Evolutionary conservation across 2,329 filamentous ascomycete genomes (phyloP).

Genomic region (Trichoderma asperellum): DNA sequence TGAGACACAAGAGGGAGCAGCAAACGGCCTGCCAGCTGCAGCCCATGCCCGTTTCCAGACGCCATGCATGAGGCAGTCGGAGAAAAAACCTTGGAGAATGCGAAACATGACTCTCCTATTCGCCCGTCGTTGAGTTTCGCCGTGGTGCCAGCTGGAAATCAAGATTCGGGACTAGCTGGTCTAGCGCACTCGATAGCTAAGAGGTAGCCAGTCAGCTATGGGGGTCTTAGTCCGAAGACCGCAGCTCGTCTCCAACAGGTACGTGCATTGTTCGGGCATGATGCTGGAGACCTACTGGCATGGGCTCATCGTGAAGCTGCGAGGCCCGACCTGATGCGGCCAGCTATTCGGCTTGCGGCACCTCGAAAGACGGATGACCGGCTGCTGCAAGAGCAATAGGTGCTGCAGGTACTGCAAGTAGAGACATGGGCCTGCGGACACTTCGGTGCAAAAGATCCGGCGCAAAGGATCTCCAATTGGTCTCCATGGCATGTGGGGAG

Average conservation of each 20-base stretch:
- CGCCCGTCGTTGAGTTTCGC: slow-evolving; percentile 9
- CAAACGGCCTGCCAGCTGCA: background rate
- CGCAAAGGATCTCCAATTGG: slow-evolving; percentile 19
- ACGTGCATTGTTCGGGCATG: background rate
- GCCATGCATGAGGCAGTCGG: slow-evolving; percentile 1
- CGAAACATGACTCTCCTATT: slow-evolving; percentile 7
- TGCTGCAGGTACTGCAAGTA: background rate
- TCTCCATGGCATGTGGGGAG: slow-evolving; percentile 21
- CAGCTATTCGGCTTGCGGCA: background rate
- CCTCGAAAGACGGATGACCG: background rate
- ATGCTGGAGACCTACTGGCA: background rate
- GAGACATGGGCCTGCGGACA: background rate
- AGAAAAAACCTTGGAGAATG: slow-evolving; percentile 1
- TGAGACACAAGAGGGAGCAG: background rate
- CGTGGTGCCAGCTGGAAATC: slow-evolving; percentile 20
- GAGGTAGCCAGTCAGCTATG: slow-evolving; percentile 13
- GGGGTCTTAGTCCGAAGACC: slow-evolving; percentile 2
- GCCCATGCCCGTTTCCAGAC: background rate
- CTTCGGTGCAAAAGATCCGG: slow-evolving; percentile 1
- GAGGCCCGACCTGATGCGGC: background rate
- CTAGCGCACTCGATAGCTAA: slow-evolving; percentile 22
- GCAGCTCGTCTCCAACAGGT: background rate
- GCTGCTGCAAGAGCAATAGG: background rate
- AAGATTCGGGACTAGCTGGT: slow-evolving; percentile 19
- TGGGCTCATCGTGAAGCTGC: background rate